These are phyloP conservation scores for Boletus eberwhitei DNA, from an alignment of 768 basidiomycete species.

Conservation along the genomic window DNA sequence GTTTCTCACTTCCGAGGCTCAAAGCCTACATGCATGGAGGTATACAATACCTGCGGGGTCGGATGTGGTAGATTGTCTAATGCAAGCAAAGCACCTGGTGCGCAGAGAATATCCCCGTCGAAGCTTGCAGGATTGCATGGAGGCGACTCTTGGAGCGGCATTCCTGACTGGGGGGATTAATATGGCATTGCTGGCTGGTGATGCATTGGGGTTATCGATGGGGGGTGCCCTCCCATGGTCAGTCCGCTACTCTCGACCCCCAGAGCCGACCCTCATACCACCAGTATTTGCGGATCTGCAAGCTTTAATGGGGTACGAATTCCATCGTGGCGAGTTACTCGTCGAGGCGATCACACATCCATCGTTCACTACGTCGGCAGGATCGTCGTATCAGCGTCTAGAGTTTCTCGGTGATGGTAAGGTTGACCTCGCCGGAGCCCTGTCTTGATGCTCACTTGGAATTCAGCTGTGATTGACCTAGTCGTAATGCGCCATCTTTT, in stretches of 20 bases:
- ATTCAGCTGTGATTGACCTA: conserved; percentile 63
- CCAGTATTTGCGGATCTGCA: conserved; percentile 55
- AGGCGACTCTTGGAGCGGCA: conserved; percentile 76
- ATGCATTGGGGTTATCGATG: conserved; percentile 63
- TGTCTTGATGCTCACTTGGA: conserved; percentile 7
- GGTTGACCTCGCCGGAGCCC: conserved; percentile 16
- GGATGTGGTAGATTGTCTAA: conserved; percentile 31
- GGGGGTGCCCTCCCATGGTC: conserved; percentile 72
- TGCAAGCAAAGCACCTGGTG: conserved; percentile 30
- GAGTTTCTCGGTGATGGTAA: conserved; percentile 90
- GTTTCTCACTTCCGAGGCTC: conserved; percentile 60
- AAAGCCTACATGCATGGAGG: conserved; percentile 56
- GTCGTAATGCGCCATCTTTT: conserved; percentile 72
- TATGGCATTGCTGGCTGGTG: conserved; percentile 63
- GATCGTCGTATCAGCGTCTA: conserved; percentile 75
- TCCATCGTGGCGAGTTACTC: conserved; percentile 59
- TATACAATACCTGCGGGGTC: conserved; percentile 42
- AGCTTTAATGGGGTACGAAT: conserved; percentile 64
- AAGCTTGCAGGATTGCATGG: conserved; percentile 86
- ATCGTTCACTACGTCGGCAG: conserved; percentile 54
- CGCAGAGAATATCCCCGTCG: conserved; percentile 56
- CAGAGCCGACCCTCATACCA: conserved; percentile 36
- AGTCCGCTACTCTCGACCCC: conserved; percentile 45
- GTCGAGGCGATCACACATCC: conserved; percentile 86
- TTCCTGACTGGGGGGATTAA: conserved; percentile 71